Base-by-base conservation (phyloP, 2,329 filamentous ascomycete species). In the Ceratocystis papillata region DNA sequence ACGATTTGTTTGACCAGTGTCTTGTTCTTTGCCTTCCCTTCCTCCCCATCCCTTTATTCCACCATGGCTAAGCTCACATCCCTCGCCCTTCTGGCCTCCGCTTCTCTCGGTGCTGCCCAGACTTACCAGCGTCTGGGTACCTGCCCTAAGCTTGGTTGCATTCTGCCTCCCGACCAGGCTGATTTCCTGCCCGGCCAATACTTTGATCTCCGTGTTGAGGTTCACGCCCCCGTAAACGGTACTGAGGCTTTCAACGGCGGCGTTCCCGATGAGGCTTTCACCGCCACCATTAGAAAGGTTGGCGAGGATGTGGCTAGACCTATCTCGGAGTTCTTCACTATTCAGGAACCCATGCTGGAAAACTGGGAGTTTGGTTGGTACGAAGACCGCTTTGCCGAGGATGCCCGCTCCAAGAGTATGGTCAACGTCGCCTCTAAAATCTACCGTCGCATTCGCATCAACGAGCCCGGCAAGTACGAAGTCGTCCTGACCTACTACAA, bases 301-400 rank as follows among this genome's bases (percentile, higher is more conserved):
- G 83, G 82, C 55, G 76, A 75, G 63, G 73, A 77, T 4, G 10
- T 41, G 67, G 73, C 81, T 30, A 76, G 83, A 72, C 76, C 80
- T 66, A 83, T 85, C 50, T 78, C 85, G 17, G 77, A 84, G 50
- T 91, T 83, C 76, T 93, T 94, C 77, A 79, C 79, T n/a, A 72
- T 87, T 45, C 72, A 81, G 1, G 88, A 93, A 73, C 87, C 89
- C 22, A 76, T 83, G 73, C 77, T 94, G 17, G 90, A 95, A 79
- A 86, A 80, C 69, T 95, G 90, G 90, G 82, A 85, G 70, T 94
- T 94, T 73, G 81, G 80, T n/a, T 94, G 88, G 87, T 93, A 83
- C 72, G 90, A 93, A 78, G 87, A 95, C 71, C 81, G 90, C 30
- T 95, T 90, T 73, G 89, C 89, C 33, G 78, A 85, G 72, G 89